A percentile compares a stretch with the other conserved stretches of the same genome.
These are phyloP conservation scores for Apiospora koreana DNA, from an alignment of 2,329 filamentous ascomycete species.

Conservation along the genomic window DNA sequence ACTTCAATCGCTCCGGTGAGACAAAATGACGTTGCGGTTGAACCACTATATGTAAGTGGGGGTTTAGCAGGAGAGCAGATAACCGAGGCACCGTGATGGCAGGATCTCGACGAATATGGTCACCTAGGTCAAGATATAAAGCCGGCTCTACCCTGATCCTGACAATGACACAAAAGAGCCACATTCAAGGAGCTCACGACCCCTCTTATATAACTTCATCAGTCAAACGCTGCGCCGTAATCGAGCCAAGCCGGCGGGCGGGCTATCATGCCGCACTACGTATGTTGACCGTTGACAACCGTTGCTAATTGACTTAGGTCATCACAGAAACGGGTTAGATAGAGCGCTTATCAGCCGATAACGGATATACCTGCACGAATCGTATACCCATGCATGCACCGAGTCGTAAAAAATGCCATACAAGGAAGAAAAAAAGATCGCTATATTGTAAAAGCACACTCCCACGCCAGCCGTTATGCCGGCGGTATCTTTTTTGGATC, in stretches of 20 bases:
- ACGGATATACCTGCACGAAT: conserved; percentile 14
- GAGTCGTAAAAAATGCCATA: background rate
- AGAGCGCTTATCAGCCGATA: conserved; percentile 22
- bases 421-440: background rate
- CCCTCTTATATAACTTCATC: background rate
- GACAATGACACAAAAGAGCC: background rate
- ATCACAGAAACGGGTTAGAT: background rate
- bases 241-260: background rate
- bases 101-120: background rate
- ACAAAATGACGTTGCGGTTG: background rate
- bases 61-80: background rate
- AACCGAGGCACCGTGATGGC: background rate
- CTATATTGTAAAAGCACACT: conserved; percentile 2
- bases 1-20: no score
- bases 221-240: background rate
- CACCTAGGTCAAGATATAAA: background rate
- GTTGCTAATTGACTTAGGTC: background rate
- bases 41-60: no score
- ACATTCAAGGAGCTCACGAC: no score
- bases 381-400: background rate
- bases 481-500: conserved; percentile 8
- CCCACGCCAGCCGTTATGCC: background rate
- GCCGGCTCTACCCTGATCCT: background rate
- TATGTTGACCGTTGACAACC: background rate
- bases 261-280: background rate